Base-by-base conservation (phyloP, 2,329 filamentous ascomycete genomes). In the Shiraia bambusicola region DNA sequence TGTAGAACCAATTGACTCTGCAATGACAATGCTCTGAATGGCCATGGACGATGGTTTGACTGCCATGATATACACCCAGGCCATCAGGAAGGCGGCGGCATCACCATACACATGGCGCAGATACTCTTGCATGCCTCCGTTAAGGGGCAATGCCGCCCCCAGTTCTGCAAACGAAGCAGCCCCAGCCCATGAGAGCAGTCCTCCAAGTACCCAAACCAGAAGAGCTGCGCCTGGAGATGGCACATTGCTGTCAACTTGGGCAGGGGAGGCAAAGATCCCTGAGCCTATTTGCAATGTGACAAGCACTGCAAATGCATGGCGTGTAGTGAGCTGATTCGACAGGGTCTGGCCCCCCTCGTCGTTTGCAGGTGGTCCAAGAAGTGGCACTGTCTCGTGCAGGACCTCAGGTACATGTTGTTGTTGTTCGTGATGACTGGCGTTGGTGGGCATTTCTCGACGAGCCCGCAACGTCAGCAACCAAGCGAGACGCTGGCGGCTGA, bases 11-110 rank as follows among this genome's bases (percentile, higher is more conserved):
- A 57, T 67, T 3, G 63, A 70, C 42, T 75, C 66, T 19, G 71
- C 74, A 49, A 84, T 84, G 16, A 84, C 80, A 47, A 84, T 83
- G 55, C 76, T 77, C 19, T 84, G 72, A 33, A 84, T 84, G 8
- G 81, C 81, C 45, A 83, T 72, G 0, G 81, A 82, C 0, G 80
- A 80, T 0, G 82, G 82, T 75, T 83, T 84, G 16, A 83, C 76
- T 14, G 77, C 79, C 5, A 84, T 74, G 39, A 84, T 76, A 78
- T 81, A 84, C 0, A 81, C 80, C 81, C 81, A 85, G 0, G 80
- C 80, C 5, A 80, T 79, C 4, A 84, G 61, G 52, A 83, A 84
- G n/a, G 80, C 81, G 34, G 76, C 75, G 2, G 79, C 66, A 35
- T 83, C 79, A 22, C 81, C 81, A 47, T 76, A 84, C 25, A 83